Evolutionary conservation across 164 flowering plant species (phyloP), one percentile per base, ranked within the genome.

Genomic region (Dillenia suffruticosa): DNA sequence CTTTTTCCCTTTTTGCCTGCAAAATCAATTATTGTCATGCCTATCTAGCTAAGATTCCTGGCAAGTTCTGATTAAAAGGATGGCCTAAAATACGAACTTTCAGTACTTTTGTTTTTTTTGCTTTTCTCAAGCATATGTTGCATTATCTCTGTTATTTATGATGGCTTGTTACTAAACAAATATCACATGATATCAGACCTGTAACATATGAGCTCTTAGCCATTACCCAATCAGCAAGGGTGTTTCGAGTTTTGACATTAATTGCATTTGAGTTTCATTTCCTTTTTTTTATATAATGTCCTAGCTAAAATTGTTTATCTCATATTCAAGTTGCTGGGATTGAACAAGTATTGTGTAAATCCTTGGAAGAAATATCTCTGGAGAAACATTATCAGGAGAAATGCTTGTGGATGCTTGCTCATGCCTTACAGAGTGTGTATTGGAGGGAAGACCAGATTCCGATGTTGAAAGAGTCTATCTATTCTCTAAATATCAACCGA

Each of bases 351-450:
- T 61, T 95, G 47, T 78, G 76, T 56, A 74, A 78, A 58, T 83
- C 97, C 10, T 67, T 95, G 67, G 97, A 87, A 71, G 97, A 82
- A 47, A 79, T 95, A 59, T 81, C 85, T 53, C 49, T 72, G 58
- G 86, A 77, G 54, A 95, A 83, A 67, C 76, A 78, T 50, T 79
- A 79, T 72, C 96, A 84, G 73, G 97, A 95, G 73, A 88, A 80
- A 66, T 88, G 92, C 61, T 61, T 95, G 75, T 73, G 66, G 55
- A 72, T 86, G 67, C 66, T 89, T 62, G 80, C 74, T 63, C 79
- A 83, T 72, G 88, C 94, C 57, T 75, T 92, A 48, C 83, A 78
- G 85, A 77, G 57, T 52, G 58, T 32, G 16, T 59, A 32, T 44
- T 74, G 19, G 72, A 66, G 43, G 77, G 59, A 61, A 72, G 59